Base-by-base conservation (phyloP, 352 stramenopile species). In the Pythium rishiriense region DNA sequence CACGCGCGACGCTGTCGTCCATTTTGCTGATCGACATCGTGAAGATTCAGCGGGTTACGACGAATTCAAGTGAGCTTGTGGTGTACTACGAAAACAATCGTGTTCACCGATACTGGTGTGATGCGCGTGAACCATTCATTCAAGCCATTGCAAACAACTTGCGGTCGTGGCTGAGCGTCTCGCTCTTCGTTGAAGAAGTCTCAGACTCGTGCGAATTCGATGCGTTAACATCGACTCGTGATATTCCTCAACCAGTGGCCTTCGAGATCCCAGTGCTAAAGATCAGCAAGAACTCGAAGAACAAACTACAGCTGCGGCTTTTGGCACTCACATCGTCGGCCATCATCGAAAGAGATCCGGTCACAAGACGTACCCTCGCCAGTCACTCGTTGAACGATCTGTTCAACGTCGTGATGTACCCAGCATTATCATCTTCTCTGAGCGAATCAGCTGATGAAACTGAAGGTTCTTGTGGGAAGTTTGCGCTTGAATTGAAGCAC, bases 321-420 rank as follows among this genome's bases (percentile, higher is more conserved):
- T 63, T 96, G 10, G 87, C 77, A 21, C 57, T 96, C 29, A 93
- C 87, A 1, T 73, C 85, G 3, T 75, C 83, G 26, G 78, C 74
- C 1, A 79, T 96, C 26, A 63, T 96, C 24, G 87, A 96, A 24
- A 80, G 87, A 26, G 87, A 94, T 45, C 81, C 84, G 3, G 76
- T 85, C 22, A 90, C 85, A 19, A 66, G 85, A 52, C 78, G 83
- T 39, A 94, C 85, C 26, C 58, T 92, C 10, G 79, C 80, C 10
- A 88, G 66, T 14, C 77, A 91, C 52, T 72, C 73, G 15, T 59
- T 96, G 2, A 91, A 81, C 46, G 87, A 96, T 52, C 83, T 96
- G 10, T 96, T 92, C 68, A 96, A 94, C 48, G 75, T 93, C 25
- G 85, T 94, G 19, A 90, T 96, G 67, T 96, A 93, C 45, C 83